Evolutionary conservation across 148 eudicot genomes (phyloP).

Genomic region (Chenopodium quinoa): DNA sequence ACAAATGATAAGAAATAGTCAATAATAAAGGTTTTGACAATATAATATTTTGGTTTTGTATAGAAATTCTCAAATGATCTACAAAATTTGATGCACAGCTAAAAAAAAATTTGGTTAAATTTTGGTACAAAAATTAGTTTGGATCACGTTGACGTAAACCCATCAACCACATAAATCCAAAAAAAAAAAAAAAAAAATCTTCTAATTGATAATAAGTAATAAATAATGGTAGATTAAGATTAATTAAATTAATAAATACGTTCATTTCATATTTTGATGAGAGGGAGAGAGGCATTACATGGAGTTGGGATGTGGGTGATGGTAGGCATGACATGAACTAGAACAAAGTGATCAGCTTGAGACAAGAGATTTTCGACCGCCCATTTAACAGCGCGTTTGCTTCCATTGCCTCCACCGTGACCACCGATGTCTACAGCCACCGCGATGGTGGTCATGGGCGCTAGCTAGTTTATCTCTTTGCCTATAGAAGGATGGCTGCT

Average conservation of each 20-base stretch:
- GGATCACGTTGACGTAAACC: neutral
- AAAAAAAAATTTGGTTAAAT: neutral
- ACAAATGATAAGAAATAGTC: too few species aligned
- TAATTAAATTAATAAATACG: too few species aligned
- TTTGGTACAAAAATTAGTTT: neutral
- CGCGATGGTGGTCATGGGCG: slow-evolving; percentile 46
- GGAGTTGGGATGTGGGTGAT: slow-evolving; percentile 61
- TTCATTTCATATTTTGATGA: neutral
- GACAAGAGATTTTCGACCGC: slow-evolving; percentile 56
- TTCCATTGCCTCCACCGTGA: slow-evolving; percentile 52
- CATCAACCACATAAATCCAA: neutral
- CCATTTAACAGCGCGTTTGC: slow-evolving; percentile 72
- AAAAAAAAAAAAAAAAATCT: too few species aligned
- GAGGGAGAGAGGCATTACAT: slow-evolving; percentile 28
- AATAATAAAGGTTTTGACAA: too few species aligned
- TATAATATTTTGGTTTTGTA: too few species aligned
- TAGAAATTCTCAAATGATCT: neutral
- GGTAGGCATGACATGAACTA: slow-evolving; percentile 67
- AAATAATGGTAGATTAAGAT: neutral
- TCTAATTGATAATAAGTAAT: neutral
- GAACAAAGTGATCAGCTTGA: slow-evolving; percentile 46
- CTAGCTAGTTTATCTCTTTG: neutral
- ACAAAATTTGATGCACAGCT: too few species aligned
- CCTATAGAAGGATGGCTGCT: neutral
- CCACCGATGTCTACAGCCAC: slow-evolving; percentile 65